Conservation (phyloP, 2,329 filamentous ascomycete genomes). For the Leptodontidium sp. region DNA sequence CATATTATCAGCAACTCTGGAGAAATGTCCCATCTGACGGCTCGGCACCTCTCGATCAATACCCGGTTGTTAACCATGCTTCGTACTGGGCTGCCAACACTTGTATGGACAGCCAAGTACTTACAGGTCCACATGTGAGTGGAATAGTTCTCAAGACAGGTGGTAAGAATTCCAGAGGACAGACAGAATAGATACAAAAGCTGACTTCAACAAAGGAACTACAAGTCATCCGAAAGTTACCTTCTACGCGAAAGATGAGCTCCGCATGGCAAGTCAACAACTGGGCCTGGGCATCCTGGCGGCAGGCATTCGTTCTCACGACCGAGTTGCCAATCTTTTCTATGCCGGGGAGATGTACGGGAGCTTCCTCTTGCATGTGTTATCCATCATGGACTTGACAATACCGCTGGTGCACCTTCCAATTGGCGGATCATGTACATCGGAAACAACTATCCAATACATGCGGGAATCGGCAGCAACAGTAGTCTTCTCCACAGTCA, state of each 20-base stretch:
- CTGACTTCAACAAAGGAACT: conserved; percentile 17
- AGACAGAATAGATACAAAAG: neutral
- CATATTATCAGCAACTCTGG: conserved; percentile 18
- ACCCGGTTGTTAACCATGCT: conserved; percentile 11
- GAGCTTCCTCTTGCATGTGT: conserved; percentile 7
- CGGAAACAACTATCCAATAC: conserved; percentile 8
- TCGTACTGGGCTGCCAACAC: conserved; percentile 22
- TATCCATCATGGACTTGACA: conserved; percentile 11
- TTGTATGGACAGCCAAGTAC: conserved; percentile 3
- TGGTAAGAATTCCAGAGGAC: neutral
- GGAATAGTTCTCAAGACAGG: conserved; percentile 16
- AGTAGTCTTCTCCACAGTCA: conserved; percentile 1
- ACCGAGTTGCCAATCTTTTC: conserved; percentile 22
- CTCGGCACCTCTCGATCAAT: neutral
- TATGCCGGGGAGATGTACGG: conserved; percentile 9
- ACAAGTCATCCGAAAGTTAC: conserved; percentile 16
- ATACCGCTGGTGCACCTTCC: conserved; percentile 17
- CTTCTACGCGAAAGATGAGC: conserved; percentile 20
- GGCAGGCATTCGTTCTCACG: conserved; percentile 16
- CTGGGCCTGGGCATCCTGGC: conserved; percentile 12
- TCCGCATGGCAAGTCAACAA: conserved; percentile 15
- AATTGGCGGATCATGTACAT: conserved; percentile 8
- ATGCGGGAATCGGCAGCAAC: conserved; percentile 18
- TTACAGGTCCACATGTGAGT: conserved; percentile 11
- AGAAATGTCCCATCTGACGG: conserved; percentile 11